Base-by-base conservation (phyloP, 176 grass and related monocot species). In the Triticum urartu region DNA sequence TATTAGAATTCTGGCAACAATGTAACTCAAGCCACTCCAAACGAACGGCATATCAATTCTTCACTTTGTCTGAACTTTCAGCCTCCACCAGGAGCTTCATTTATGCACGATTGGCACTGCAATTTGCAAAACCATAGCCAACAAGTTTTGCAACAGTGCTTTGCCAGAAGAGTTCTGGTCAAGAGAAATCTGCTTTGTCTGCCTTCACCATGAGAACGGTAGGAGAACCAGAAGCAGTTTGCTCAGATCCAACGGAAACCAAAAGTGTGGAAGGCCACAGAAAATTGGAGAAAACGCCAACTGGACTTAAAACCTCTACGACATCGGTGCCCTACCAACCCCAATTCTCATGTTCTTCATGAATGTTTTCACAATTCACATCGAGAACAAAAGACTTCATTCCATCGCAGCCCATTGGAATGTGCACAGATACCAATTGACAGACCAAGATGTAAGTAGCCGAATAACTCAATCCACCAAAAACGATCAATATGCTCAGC, bases 1-100 rank as follows among this genome's bases (percentile, higher is more conserved):
- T 59, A 87, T 95, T 95, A 95, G 94, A 66, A 73, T 77, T 84
- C 71, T 89, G 47, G 30, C 92, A 54, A 87, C 95, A 94, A 84
- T 59, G 74, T 84, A 47, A 94, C 80, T 85, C 40, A 85, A 85
- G 83, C 89, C 89, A 93, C 64, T 85, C 84, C 89, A 93, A 91
- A 77, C 75, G 43, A 90, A 89, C 88, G 86, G 84, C 66, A 85
- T 36, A 92, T 88, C 56, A 77, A 83, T 86, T 82, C 77, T 38
- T 77, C 85, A 85, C 75, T 82, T 82, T 79, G 64, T 65, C 68
- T 65, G 59, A 56, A 84, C 52, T 66, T 83, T 43, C 30, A 87
- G 83, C 76, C 70, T 89, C 86, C 69, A 76, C 30, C 81, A 18
- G 58, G 60, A 88, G 88, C 80, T 79, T 68, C 66, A 81, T 11